These are phyloP conservation scores for Cocos nucifera DNA, from an alignment of 176 grass and related monocot genomes.

Conservation along the genomic window DNA sequence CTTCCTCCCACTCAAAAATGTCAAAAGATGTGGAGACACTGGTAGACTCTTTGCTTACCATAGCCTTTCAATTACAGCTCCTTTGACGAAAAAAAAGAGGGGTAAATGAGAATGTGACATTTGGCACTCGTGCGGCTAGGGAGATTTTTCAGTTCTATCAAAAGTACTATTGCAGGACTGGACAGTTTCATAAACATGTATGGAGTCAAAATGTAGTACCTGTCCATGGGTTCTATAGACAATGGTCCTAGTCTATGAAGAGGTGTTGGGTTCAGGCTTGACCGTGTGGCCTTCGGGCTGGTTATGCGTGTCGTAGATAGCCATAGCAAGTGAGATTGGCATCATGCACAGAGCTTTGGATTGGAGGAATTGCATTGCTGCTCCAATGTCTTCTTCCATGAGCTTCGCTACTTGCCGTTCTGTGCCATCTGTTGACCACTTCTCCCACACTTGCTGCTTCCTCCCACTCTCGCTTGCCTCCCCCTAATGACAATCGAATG, in stretches of 20 bases:
- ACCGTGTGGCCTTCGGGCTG: conserved; percentile 56
- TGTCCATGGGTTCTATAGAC: conserved; percentile 13
- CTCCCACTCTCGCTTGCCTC: conserved; percentile 72
- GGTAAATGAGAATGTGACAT: conserved; percentile 44
- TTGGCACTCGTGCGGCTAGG: conserved; percentile 44
- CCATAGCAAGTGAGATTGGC: conserved; percentile 94
- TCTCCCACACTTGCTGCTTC: conserved; percentile 92
- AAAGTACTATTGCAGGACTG: conserved; percentile 36
- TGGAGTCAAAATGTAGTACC: conserved; percentile 25
- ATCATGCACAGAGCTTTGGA: conserved; percentile 99
- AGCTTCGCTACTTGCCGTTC: conserved; percentile 89
- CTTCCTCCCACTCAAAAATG: conserved; percentile 39
- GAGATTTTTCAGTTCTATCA: conserved; percentile 62
- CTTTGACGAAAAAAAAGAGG: conserved; percentile 64
- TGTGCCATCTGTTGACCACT: conserved; percentile 95
- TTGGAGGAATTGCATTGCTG: conserved; percentile 97
- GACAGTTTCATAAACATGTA: conserved; percentile 37
- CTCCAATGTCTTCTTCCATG: conserved; percentile 89
- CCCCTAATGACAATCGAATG: conserved; percentile 50
- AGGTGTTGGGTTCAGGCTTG: conserved; percentile 86
- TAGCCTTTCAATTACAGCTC: conserved; percentile 51
- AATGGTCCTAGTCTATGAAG: conserved; percentile 41
- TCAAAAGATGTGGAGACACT: conserved; percentile 40
- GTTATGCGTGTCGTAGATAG: conserved; percentile 86
- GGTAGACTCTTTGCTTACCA: conserved; percentile 54